Evolutionary conservation across 176 grass and related monocot species (phyloP).

Genomic region (Rhynchospora pubera): DNA sequence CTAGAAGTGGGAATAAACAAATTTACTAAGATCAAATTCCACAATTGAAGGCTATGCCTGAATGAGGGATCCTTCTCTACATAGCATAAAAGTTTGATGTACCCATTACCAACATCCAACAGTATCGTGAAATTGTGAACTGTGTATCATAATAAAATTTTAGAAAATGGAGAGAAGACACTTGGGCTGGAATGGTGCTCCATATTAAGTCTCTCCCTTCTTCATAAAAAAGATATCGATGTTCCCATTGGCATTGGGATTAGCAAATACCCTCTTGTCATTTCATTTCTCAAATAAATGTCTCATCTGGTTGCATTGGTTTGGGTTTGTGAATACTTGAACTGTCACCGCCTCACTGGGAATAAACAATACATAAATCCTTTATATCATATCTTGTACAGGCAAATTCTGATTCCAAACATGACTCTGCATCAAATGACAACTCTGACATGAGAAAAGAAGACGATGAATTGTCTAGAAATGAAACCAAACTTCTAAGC

Average conservation of each 20-base stretch:
- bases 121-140: not conserved
- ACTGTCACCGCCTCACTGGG: not conserved
- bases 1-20: not conserved
- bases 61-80: not conserved
- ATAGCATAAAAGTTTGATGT: not conserved
- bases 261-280: not conserved
- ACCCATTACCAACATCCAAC: not conserved
- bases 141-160: not conserved
- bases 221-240: not conserved
- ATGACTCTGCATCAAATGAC: not conserved
- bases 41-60: not conserved
- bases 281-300: not conserved
- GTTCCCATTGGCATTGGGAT: not conserved
- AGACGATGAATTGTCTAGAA: slow-evolving; percentile 7
- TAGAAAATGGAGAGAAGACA: not conserved
- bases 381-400: slow-evolving; percentile 21
- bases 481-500: slow-evolving; percentile 42
- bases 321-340: not conserved
- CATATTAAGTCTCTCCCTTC: not conserved
- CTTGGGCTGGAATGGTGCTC: not conserved
- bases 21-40: not conserved
- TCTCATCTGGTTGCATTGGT: not conserved
- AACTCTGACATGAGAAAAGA: not conserved
- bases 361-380: not conserved
- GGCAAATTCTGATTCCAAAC: slow-evolving; percentile 38